phyloP scores from a whole-genome alignment of 75 land plant genomes.

The Gnetum montanum region DNA sequence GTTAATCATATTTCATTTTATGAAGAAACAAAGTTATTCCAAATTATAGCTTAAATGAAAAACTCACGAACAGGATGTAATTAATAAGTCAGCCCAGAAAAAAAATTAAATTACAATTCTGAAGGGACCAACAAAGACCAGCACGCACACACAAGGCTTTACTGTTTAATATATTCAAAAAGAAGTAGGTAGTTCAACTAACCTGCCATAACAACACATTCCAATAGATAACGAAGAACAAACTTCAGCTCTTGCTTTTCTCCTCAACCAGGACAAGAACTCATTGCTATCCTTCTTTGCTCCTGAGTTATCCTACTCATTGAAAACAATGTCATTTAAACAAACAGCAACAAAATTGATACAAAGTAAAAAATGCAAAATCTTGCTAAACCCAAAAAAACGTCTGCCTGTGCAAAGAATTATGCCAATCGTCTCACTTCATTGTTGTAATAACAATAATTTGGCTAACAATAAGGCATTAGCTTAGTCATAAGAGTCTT shows the following conservation, averaged over 20 bases:
- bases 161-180: not conserved
- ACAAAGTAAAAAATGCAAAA: too few relatives aligned
- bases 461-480: too few relatives aligned
- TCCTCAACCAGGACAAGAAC: conserved; percentile 60
- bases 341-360: too few relatives aligned
- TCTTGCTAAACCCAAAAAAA: too few relatives aligned
- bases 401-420: too few relatives aligned
- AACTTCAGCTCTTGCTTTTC: conserved; percentile 47
- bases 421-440: too few relatives aligned
- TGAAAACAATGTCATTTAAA: too few relatives aligned
- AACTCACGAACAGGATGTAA: not conserved
- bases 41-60: not conserved
- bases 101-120: not conserved
- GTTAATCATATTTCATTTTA: too few relatives aligned
- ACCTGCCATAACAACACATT: conserved; percentile 64
- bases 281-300: conserved; percentile 13
- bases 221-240: conserved; percentile 51
- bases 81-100: not conserved
- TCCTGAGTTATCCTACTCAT: conserved; percentile 1
- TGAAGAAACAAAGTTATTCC: not conserved
- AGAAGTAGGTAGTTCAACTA: not conserved
- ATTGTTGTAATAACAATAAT: too few relatives aligned
- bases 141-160: not conserved
- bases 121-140: not conserved
- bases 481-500: too few relatives aligned